Conservation (phyloP, 768 basidiomycete genomes). For the Lyophyllum decastes region DNA sequence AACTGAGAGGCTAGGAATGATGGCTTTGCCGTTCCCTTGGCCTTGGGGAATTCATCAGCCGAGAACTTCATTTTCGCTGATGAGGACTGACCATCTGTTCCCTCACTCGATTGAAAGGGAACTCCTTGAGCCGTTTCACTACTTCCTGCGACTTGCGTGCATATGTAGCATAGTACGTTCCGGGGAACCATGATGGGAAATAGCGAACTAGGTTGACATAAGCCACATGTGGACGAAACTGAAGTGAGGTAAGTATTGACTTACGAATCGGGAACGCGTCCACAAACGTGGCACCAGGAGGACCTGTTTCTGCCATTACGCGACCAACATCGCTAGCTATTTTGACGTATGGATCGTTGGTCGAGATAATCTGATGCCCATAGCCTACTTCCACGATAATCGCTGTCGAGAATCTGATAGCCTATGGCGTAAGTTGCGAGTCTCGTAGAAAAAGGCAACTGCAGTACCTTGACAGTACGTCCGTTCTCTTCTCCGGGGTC, state of each 20-base stretch:
- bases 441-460: no score
- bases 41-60: background rate
- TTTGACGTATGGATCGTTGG: slow-evolving; percentile 25
- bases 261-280: slow-evolving; percentile 26
- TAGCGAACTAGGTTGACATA: slow-evolving; percentile 3
- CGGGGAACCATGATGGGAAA: slow-evolving; percentile 19
- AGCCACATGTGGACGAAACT: background rate
- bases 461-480: no score
- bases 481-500: no score
- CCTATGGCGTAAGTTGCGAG: no score
- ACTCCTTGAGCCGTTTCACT: slow-evolving; percentile 11
- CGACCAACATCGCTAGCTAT: slow-evolving; percentile 15
- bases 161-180: slow-evolving; percentile 9
- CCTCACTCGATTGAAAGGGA: slow-evolving; percentile 14
- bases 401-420: slow-evolving; percentile 22
- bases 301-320: slow-evolving; percentile 12
- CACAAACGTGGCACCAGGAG: slow-evolving; percentile 18
- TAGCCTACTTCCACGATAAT: slow-evolving; percentile 21
- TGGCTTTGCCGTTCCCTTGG: slow-evolving; percentile 10
- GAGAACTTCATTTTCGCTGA: background rate
- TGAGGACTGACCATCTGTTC: slow-evolving; percentile 13
- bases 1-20: slow-evolving; percentile 14
- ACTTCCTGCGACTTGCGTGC: background rate
- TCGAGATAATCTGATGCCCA: slow-evolving; percentile 23
- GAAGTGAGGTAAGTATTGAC: background rate